phyloP scores from a whole-genome alignment of 192 early-diverging fungal species.

The Coemansia sp. region DNA sequence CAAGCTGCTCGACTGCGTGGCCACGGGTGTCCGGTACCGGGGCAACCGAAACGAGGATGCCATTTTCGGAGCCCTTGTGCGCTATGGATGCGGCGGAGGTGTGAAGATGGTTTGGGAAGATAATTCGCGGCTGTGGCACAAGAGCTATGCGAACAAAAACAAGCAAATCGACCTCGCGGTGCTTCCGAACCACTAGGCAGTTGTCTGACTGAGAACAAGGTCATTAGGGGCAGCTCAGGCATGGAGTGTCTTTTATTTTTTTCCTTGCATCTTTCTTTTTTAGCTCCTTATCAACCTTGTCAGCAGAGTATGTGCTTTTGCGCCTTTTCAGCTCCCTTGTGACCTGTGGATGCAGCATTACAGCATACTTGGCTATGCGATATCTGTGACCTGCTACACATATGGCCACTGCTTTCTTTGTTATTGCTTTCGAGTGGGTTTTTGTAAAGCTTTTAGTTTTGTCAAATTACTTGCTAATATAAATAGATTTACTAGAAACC shows the following conservation, averaged over 20 bases:
- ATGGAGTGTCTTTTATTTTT: not conserved
- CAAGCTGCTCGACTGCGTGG: constrained; percentile 10
- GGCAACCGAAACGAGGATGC: constrained; percentile 9
- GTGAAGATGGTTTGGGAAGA: constrained; percentile 6
- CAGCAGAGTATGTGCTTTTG: no score
- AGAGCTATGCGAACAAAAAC: constrained; percentile 2
- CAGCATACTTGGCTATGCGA: no score
- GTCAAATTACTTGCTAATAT: no score
- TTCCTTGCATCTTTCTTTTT: not conserved
- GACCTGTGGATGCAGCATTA: no score
- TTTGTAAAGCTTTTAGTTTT: no score
- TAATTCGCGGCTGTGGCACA: constrained; percentile 10
- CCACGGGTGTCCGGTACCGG: not conserved
- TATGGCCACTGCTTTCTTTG: no score
- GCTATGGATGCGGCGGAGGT: not conserved
- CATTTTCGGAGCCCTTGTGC: constrained; percentile 8
- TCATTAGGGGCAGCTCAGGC: no score
- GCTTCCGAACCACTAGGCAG: constrained; percentile 6
- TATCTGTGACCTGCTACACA: no score
- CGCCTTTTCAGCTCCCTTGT: no score
- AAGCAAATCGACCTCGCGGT: constrained; percentile 1
- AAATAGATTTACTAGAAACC: no score
- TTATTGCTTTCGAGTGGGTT: no score
- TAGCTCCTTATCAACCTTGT: no score
- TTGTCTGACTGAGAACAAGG: not conserved